Evolutionary conservation across 768 basidiomycete species (phyloP).

Genomic region (Hemileccinum impolitum): DNA sequence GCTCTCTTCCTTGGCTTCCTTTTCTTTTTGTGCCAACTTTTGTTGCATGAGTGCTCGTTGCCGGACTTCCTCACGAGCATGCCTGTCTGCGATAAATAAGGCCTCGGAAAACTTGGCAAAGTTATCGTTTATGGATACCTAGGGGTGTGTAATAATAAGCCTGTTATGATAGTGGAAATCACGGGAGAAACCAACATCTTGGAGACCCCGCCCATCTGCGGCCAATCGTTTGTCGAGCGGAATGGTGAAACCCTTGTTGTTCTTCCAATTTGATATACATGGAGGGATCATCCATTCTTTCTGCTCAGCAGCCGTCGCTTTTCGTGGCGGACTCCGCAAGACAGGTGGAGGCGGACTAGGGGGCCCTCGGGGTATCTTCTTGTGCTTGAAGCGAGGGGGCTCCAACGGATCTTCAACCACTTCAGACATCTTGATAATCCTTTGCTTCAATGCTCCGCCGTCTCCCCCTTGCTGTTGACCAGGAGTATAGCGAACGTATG

Average conservation of each 20-base stretch:
- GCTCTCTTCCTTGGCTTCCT: conserved; percentile 92
- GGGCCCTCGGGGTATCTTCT: conserved; percentile 96
- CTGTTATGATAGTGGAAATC: background rate
- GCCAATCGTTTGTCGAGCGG: conserved; percentile 97
- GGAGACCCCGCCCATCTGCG: conserved; percentile 96
- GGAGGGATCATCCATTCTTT: conserved; percentile 99
- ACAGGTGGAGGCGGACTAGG: conserved; percentile 97
- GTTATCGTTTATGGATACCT: conserved; percentile 99
- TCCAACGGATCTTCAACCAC: conserved; percentile 97
- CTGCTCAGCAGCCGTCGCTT: conserved; percentile 95
- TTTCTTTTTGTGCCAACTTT: conserved; percentile 97
- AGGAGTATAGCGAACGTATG: conserved; percentile 95
- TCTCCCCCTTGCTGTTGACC: conserved; percentile 75
- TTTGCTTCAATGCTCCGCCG: conserved; percentile 73
- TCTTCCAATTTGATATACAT: conserved; percentile 99
- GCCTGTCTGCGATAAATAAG: conserved; percentile 91
- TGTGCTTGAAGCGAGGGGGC: conserved; percentile 96
- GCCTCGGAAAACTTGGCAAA: conserved; percentile 99
- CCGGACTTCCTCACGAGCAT: conserved; percentile 96
- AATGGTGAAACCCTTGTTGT: conserved; percentile 99
- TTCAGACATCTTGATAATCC: conserved; percentile 99
- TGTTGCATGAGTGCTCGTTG: conserved; percentile 98
- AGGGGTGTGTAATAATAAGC: conserved; percentile 1
- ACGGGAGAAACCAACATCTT: conserved; percentile 68
- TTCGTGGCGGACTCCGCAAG: conserved; percentile 89